Evolutionary conservation across 805 yeast species (phyloP).

Genomic region (Saccharomycopsis sp.): DNA sequence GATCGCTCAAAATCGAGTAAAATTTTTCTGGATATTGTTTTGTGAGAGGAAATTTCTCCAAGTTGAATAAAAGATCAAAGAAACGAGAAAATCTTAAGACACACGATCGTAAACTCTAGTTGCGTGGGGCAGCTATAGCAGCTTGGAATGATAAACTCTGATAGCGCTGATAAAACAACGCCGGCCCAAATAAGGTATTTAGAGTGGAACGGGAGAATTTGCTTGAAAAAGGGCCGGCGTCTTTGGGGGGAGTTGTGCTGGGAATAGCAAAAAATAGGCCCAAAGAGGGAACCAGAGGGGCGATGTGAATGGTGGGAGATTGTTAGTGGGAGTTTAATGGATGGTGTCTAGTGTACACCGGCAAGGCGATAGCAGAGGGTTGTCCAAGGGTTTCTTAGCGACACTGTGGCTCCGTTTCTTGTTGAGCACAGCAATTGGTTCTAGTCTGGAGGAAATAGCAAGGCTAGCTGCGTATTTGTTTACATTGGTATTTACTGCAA

Average conservation of each 20-base stretch:
- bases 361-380: too few species aligned
- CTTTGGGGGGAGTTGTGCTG: neutral
- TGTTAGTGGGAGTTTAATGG: too few species aligned
- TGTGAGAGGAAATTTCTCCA: neutral
- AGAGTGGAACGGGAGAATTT: neutral
- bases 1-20: neutral
- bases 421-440: too few species aligned
- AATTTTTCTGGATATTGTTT: neutral
- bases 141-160: neutral
- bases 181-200: neutral
- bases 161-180: neutral
- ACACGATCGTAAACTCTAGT: neutral
- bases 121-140: too few species aligned
- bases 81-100: neutral
- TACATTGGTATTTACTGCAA: too few species aligned
- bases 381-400: too few species aligned
- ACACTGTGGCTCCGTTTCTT: too few species aligned
- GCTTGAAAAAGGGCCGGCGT: neutral
- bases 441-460: too few species aligned
- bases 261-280: neutral
- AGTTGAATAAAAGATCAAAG: too few species aligned
- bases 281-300: neutral
- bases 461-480: too few species aligned
- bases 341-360: too few species aligned
- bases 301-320: neutral